Evolutionary conservation across 108 stramenopile genomes (phyloP).

Genomic region (Nitzschia putrida): DNA sequence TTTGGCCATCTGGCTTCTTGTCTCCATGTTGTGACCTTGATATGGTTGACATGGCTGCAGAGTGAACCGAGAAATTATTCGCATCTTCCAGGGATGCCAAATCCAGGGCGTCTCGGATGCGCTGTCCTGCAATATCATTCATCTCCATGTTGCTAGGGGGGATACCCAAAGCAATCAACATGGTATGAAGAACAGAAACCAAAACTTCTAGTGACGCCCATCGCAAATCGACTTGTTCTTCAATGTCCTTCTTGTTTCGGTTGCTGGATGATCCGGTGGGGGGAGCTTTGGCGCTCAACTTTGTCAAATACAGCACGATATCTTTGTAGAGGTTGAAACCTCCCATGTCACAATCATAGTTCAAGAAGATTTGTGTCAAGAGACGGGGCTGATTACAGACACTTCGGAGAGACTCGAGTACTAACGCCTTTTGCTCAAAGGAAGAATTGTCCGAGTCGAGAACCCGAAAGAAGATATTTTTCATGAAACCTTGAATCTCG

Average conservation of each 20-base stretch:
- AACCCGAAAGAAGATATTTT: conserved; percentile 94
- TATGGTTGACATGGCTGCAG: no score
- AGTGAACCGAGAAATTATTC: not conserved
- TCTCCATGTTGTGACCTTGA: no score
- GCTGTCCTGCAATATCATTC: conserved; percentile 62
- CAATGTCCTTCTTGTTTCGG: conserved; percentile 57
- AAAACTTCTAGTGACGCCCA: conserved; percentile 77
- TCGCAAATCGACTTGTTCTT: conserved; percentile 72
- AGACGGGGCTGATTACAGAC: conserved; percentile 86
- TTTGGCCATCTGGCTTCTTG: no score
- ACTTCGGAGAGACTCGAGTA: conserved; percentile 90
- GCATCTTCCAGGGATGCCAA: conserved; percentile 34
- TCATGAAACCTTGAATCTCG: conserved; percentile 97
- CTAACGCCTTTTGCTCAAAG: conserved; percentile 93
- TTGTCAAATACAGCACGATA: conserved; percentile 88
- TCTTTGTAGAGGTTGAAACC: conserved; percentile 91
- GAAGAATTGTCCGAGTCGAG: conserved; percentile 94
- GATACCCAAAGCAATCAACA: conserved; percentile 67
- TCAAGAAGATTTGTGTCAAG: conserved; percentile 95
- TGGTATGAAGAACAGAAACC: conserved; percentile 70
- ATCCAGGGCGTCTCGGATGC: conserved; percentile 48
- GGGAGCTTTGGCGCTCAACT: conserved; percentile 62
- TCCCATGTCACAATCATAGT: conserved; percentile 98
- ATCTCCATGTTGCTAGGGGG: conserved; percentile 46
- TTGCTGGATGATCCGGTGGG: conserved; percentile 12